phyloP scores from a whole-genome alignment of 768 basidiomycete genomes.

The Lepiota subincarnata region DNA sequence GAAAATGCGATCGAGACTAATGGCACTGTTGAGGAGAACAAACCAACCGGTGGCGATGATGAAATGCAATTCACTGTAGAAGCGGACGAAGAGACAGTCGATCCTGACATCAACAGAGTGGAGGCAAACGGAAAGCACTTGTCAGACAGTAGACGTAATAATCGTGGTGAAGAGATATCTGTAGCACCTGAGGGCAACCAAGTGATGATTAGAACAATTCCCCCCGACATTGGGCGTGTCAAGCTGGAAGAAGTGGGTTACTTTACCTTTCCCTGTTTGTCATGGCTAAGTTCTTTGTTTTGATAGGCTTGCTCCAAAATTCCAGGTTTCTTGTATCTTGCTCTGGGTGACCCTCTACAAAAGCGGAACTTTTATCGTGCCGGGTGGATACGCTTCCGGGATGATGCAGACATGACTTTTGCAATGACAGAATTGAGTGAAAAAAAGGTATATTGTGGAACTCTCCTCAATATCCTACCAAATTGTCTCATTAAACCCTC shows the following conservation, averaged over 20 bases:
- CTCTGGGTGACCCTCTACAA: slow-evolving; percentile 86
- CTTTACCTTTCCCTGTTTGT: slow-evolving; percentile 7
- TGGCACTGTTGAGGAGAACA: slow-evolving; percentile 48
- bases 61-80: slow-evolving; percentile 75
- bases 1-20: slow-evolving; percentile 37
- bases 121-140: slow-evolving; percentile 56
- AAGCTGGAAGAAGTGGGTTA: slow-evolving; percentile 79
- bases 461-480: not conserved
- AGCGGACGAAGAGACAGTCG: slow-evolving; percentile 64
- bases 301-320: slow-evolving; percentile 73
- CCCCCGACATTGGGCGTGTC: slow-evolving; percentile 84
- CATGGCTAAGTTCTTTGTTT: slow-evolving; percentile 9
- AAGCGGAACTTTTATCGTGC: slow-evolving; percentile 94
- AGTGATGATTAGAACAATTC: slow-evolving; percentile 93
- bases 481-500: slow-evolving; percentile 9
- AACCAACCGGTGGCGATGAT: slow-evolving; percentile 51
- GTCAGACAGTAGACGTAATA: slow-evolving; percentile 42
- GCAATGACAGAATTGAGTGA: slow-evolving; percentile 75
- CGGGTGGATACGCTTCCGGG: slow-evolving; percentile 86
- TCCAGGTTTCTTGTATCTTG: slow-evolving; percentile 83
- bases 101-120: slow-evolving; percentile 50
- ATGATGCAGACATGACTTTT: slow-evolving; percentile 76
- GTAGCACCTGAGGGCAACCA: slow-evolving; percentile 79
- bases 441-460: slow-evolving; percentile 60
- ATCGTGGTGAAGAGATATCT: slow-evolving; percentile 69